Evolutionary conservation across 2,329 filamentous ascomycete genomes (phyloP), one percentile per base, ranked within the genome.

Genomic region (Aureobasidium sp.): DNA sequence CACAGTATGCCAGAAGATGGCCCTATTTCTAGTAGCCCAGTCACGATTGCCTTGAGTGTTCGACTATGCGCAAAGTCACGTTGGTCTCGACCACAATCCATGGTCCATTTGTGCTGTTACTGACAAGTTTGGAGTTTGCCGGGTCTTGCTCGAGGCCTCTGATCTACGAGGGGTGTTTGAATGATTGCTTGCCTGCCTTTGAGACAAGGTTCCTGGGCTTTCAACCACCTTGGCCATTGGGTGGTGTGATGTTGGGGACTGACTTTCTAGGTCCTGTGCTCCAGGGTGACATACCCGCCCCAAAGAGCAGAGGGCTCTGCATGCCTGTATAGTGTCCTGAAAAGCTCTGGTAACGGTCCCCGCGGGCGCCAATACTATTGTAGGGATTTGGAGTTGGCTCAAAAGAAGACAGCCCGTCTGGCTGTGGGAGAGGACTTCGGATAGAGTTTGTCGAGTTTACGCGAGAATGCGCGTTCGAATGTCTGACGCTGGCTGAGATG

Each of bases 361-460:
- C 60, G 15, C 49, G 57, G 19, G 24, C 49, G 9, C 40, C 49
- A 22, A 61, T 42, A 6, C 8, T 35, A 14, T 45, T 69, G 29
- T 48, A 71, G 66, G 69, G 47, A 64, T 67, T 63, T 17, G 64
- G 53, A 22, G 66, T 64, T 7, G 60, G 62, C 14, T 64, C 65
- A 19, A 66, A 64, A 3, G 66, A 66, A 6, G 64, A 64, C 33
- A 47, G 53, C 5, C 50, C 63, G 37, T 65, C 61, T 19, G 59
- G 40, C 6, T 61, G 45, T 33, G 54, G 56, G 11, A 60, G 39
- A 29, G 47, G 44, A 60, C 75, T 77, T 62, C 74, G 71, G 53
- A 74, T 67, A 45, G 76, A 78, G 66, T 71, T 74, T 17, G 70
- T 69, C 60, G 77, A 79, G 56, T 73, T 73, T n/a, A 73, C 73